Percentiles rank a stretch among this genome's conserved stretches.
Evolutionary conservation across 2,329 filamentous ascomycete genomes (phyloP).

Genomic region (Fusarium tanahbumbuense): DNA sequence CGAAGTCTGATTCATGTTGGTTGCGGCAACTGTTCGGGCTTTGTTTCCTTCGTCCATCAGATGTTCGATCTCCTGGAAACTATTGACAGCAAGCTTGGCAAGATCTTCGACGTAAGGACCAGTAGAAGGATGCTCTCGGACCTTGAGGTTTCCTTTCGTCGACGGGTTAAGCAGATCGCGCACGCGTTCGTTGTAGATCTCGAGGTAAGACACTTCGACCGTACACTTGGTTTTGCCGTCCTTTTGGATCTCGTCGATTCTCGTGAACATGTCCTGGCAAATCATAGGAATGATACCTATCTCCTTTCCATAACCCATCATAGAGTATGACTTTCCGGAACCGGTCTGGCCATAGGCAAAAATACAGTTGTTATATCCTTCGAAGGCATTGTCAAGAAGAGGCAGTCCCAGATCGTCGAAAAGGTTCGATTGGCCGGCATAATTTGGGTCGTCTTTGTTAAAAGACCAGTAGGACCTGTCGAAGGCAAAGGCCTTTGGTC

Average conservation of each 20-base stretch:
- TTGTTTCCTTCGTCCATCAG: slow-evolving; percentile 99
- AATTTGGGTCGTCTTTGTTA: slow-evolving; percentile 81
- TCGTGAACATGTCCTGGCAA: slow-evolving; percentile 96
- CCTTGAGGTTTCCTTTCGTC: slow-evolving; percentile 96
- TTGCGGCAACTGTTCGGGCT: slow-evolving; percentile 95
- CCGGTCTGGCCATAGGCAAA: slow-evolving; percentile 99
- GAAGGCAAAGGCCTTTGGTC: slow-evolving; percentile 90
- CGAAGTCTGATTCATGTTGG: slow-evolving; percentile 99
- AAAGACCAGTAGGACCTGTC: slow-evolving; percentile 99
- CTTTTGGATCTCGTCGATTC: slow-evolving; percentile 76
- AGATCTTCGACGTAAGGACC: slow-evolving; percentile 98
- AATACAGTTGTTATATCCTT: slow-evolving; percentile 99
- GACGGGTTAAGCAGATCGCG: slow-evolving; percentile 94
- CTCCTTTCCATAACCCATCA: slow-evolving; percentile 99
- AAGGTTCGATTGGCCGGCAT: slow-evolving; percentile 89
- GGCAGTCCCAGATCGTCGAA: slow-evolving; percentile 90
- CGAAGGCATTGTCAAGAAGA: slow-evolving; percentile 95
- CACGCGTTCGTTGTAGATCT: slow-evolving; percentile 99
- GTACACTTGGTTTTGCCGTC: slow-evolving; percentile 87
- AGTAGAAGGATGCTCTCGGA: slow-evolving; percentile 96
- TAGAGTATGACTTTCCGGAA: slow-evolving; percentile 98
- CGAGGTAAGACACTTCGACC: slow-evolving; percentile 96
- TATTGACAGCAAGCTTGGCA: slow-evolving; percentile 92
- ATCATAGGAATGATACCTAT: slow-evolving; percentile 96
- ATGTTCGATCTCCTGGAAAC: slow-evolving; percentile 95